Evolutionary conservation across 441 rosid genomes (phyloP).

Genomic region (Gossypium davidsonii): DNA sequence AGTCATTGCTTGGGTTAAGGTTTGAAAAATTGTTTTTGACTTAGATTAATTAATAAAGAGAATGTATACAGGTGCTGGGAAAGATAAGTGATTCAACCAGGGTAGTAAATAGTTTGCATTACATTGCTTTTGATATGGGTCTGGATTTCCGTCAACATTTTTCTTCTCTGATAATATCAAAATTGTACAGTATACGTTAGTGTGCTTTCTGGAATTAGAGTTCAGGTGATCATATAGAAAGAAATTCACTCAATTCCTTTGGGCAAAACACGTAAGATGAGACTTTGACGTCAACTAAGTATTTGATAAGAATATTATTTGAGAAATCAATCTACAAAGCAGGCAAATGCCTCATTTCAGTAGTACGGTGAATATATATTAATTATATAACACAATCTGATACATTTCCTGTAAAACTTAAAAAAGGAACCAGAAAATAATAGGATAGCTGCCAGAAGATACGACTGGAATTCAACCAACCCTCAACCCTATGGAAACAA

Average conservation of each 20-base stretch:
- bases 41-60: too few species aligned
- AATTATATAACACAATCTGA: conserved; percentile 4
- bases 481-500: conserved; percentile 9
- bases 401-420: conserved; percentile 15
- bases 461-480: neutral
- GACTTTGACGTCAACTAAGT: neutral
- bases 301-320: neutral
- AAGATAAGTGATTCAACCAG: too few species aligned
- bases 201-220: too few species aligned
- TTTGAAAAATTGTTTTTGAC: too few species aligned
- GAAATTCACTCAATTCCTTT: neutral
- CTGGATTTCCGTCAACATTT: too few species aligned
- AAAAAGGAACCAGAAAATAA: neutral
- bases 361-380: conserved; percentile 10
- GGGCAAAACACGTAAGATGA: neutral
- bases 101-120: too few species aligned
- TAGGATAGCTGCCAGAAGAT: neutral
- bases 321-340: conserved; percentile 2
- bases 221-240: too few species aligned
- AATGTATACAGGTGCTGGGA: too few species aligned
- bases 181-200: too few species aligned
- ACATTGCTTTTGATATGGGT: too few species aligned
- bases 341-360: conserved; percentile 15
- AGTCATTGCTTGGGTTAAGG: too few species aligned
- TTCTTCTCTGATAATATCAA: too few species aligned